phyloP scores from a whole-genome alignment of 192 early-diverging fungal genomes.

The Podila minutissima region DNA sequence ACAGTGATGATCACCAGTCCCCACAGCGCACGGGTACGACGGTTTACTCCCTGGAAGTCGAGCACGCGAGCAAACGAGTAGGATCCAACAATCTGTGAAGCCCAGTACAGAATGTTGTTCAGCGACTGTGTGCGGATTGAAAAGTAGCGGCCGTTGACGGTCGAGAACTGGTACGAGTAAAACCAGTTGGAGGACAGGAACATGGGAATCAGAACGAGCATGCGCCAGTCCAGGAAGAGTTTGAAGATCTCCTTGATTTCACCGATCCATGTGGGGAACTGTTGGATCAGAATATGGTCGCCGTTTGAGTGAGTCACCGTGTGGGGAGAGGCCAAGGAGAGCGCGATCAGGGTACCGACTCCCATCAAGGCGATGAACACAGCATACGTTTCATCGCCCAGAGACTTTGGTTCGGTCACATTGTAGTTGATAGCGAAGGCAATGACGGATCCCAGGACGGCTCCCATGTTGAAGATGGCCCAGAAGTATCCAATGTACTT shows the following conservation, averaged over 20 bases:
- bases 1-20: conserved; percentile 58
- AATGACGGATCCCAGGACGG: conserved; percentile 76
- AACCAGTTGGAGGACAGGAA: conserved; percentile 77
- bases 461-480: conserved; percentile 82
- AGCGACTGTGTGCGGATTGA: conserved; percentile 69
- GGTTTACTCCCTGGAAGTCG: conserved; percentile 57
- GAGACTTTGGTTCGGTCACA: conserved; percentile 37
- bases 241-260: conserved; percentile 57
- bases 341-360: conserved; percentile 48
- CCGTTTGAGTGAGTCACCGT: conserved; percentile 73
- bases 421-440: conserved; percentile 75
- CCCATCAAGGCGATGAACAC: conserved; percentile 54
- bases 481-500: conserved; percentile 83
- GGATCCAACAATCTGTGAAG: conserved; percentile 74
- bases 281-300: conserved; percentile 65
- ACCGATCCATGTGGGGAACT: conserved; percentile 67
- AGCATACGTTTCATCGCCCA: conserved; percentile 74
- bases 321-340: conserved; percentile 32
- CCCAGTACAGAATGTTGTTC: conserved; percentile 80
- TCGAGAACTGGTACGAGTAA: conserved; percentile 74
- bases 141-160: conserved; percentile 67
- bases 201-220: conserved; percentile 69
- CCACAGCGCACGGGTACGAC: conserved; percentile 67
- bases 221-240: conserved; percentile 67
- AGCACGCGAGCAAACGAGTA: conserved; percentile 66